Base-by-base conservation (phyloP, 768 basidiomycete species). In the Mycena indigotica region DNA sequence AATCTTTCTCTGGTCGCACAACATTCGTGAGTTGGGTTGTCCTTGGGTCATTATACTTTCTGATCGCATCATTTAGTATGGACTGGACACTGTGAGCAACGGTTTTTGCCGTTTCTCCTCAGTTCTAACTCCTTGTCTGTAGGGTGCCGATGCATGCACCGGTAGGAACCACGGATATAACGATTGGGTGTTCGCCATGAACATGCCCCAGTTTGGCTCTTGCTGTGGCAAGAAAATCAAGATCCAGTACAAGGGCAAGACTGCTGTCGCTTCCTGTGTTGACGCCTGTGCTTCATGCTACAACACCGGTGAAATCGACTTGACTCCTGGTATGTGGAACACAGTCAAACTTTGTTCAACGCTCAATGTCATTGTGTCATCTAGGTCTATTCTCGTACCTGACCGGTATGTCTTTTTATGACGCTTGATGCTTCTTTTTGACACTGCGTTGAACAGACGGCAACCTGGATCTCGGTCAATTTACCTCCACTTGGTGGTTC, bases 161-260 rank as follows among this genome's bases (percentile, higher is more conserved):
- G 46, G 46, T 26, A 48, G 28, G 23, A 28, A 48, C 46, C 46
- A 48, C 25, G 28, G 12, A 8, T 23, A 48, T 28, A 26, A 23
- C 12, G 46, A 48, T n/a, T 44, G 41, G 41, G 15, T 16, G 8
- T 16, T 48, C 28, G 46, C 8, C 52, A 26, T 53, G 52, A 40
- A 38, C 52, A 53, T 53, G 16, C 39, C 44, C 40, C 57, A 58
- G 46, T 58, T 49, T 28, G 57, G 52, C 28, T 28, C 30, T 6
- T 58, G 51, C 45, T 58, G 57, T 29, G 57, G 57, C n/a, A 48
- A 41, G 26, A 13, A 58, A 28, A n/a, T 58, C n/a, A 21, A 25
- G 19, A 58, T 58, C 19, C 23, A 26, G 48, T 32, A 32, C 51
- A 53, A 53, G n/a, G 57, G 57, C 25, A 58, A 53, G n/a, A 19